Base-by-base conservation (phyloP, 2,329 filamentous ascomycete species). In the Beauveria brongniartii region DNA sequence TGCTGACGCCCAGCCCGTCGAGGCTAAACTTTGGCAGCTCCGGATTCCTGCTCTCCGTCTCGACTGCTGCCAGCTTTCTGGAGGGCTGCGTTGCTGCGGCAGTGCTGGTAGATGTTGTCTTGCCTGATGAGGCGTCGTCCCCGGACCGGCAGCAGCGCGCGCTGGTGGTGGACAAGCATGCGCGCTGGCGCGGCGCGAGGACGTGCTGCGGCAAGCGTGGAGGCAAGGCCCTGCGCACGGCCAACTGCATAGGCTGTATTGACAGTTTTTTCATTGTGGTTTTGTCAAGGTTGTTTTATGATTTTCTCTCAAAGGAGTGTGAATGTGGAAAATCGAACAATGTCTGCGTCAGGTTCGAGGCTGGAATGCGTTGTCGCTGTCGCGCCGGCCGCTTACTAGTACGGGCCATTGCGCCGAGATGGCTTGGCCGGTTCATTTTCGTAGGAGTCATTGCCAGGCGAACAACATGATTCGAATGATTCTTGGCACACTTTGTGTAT, bases 1-100 rank as follows among this genome's bases (percentile, higher is more conserved):
- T 71, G 62, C 70, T 67, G 5, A 72, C 55, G 3, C 72, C 71
- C 0, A 73, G 50, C 5, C 65, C 65, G 3, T 69, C 55, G 6
- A 73, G 37, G 26, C 62, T 71, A 34, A 71, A 69, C 1, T 61
- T 58, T 9, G 69, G 68, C 9, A 68, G 64, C 0, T 65, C 61
- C 0, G 64, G 66, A 41, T 68, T 65, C 14, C 59, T 52, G 16
- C 14, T 59, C 5, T 47, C 34, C 0, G 48, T 68, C 52, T 73
- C 46, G 5, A 34, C 24, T 16, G 26, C 16, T 46, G 24, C 6
- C 7, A 41, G n/a, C n/a, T 16, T 16, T 50, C 14, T 14, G 9
- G 10, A 34, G 26, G 18, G 50, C 48, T 24, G 48, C 18, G 44
- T 10, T 6, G 55, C 30, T 7, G 44, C 24, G 55, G 24, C 5